Evolutionary conservation across 331 rosid species (phyloP), one percentile per base, ranked within the genome.

Genomic region (Saraca asoca): DNA sequence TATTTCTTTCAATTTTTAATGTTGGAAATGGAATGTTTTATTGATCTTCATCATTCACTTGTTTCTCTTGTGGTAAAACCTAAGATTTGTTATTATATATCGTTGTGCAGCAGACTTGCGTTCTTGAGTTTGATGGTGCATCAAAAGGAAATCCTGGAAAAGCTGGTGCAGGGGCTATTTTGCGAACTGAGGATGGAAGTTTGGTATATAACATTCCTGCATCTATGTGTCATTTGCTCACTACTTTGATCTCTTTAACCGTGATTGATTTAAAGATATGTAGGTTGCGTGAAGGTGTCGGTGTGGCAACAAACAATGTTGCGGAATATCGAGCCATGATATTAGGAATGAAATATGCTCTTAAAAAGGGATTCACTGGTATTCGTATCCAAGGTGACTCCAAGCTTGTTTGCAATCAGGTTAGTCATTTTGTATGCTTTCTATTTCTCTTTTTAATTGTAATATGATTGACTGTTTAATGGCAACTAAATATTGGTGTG

Each of bases 391-490:
- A 72, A 56, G 98, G 98, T 60, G 98, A 93, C 78, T 93, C 98
- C 81, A 93, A 90, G 77, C 98, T 93, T 51, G 88, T 93, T 66
- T 93, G 95, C 81, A 79, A 79, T 95, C 98, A 93, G 98, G 98
- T 93, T 74, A 70, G 87, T 69, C 73, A 16, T 60, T 68, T 51
- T 11, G 34, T 60, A 6, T n/a, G 49, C 58, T 24, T 24, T 54
- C 31, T 24, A 24, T 24, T 34, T 35, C 41, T 51, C 35, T 68
- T 17, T 49, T 53, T 48, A 17, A 14, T 62, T 70, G 19, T 65
- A 10, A 33, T 29, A 33, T 41, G 35, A 17, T 44, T 62, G 45
- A 62, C 51, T 57, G 37, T 49, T 64, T 56, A 43, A 31, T 63
- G 59, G 60, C 17, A 59, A 51, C 6, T 41, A 45, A 1, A 24